A percentile compares a stretch with the other conserved stretches of the same genome.
phyloP scores from a whole-genome alignment of 306 rosid genomes.

The Luffa aegyptiaca region DNA sequence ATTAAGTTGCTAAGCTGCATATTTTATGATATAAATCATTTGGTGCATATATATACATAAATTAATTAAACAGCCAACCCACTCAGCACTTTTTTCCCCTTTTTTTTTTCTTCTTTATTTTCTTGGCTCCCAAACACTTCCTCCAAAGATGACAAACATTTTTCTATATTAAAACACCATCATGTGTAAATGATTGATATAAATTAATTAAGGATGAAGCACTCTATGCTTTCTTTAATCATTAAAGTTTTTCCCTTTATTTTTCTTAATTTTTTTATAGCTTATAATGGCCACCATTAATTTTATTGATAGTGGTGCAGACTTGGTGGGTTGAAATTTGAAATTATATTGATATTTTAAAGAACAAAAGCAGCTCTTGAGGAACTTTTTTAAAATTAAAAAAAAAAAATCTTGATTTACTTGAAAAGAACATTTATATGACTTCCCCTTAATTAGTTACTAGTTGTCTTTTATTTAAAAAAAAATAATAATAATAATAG shows the following conservation, averaged over 20 bases:
- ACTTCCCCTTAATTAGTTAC: not conserved
- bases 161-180: not conserved
- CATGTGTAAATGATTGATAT: conserved; percentile 1
- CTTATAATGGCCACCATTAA: not conserved
- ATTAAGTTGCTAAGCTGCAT: not conserved
- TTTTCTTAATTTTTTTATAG: not conserved
- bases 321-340: not conserved
- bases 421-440: not conserved
- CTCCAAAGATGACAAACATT: not conserved
- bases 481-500: not conserved
- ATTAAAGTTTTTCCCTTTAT: not conserved
- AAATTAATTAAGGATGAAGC: not conserved
- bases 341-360: not conserved
- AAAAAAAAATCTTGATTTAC: not conserved
- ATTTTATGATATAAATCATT: not conserved
- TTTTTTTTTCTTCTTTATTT: not conserved
- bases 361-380: not conserved
- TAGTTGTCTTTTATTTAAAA: not conserved
- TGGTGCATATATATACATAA: not conserved
- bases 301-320: not conserved
- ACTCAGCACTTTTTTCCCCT: not conserved
- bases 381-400: no score
- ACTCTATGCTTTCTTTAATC: not conserved
- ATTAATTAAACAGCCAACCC: not conserved
- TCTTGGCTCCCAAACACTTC: not conserved